Base-by-base conservation (phyloP, 1,139 yeast genomes). In the Hanseniaspora gamundiae region DNA sequence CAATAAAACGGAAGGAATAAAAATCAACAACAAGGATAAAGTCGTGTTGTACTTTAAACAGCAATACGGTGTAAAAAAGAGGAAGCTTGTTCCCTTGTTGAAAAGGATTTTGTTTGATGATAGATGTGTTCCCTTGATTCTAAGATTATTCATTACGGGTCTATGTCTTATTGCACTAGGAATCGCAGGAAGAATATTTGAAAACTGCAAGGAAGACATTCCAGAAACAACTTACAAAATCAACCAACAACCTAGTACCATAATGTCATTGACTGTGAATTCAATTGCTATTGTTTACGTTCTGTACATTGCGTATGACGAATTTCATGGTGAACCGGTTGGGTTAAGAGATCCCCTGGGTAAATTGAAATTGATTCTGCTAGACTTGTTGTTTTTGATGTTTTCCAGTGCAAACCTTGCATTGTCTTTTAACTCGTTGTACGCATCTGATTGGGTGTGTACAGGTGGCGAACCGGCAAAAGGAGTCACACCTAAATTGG, bases 361-460 rank as follows among this genome's bases (percentile, higher is more conserved):
- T 24, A 88, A 88, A 57, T 74, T 88, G 71, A 71, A 86, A 55
- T 71, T 87, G 47, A 70, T 75, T 45, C 69, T 87, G 71, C 68
- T 86, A 51, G 98, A 91, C 58, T 67, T 88, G 42, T 65, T 88
- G 31, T 86, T 91, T 61, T 85, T 91, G 50, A 86, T 91, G n/a
- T 84, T 88, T 57, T 78, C 88, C n/a, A 78, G 94, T 42, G 95
- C 96, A 2, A 88, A 87, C 59, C 64, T 88, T 47, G 78, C 96
- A 7, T 69, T 91, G 42, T 77, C 95, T 2, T 87, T 87, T 64
- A 81, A 86, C 58, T 80, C 95, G 1, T 67, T 88, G 44, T 83
- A 69, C 59, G 95, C 86, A 59, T 70, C 71, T 41, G 73, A 78
- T 52, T 88, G 96, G 95, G 88, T 85, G 7, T 88, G 96, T 60